These are phyloP conservation scores for Oemleria cerasiformis DNA, from an alignment of 306 rosid species.

Conservation along the genomic window DNA sequence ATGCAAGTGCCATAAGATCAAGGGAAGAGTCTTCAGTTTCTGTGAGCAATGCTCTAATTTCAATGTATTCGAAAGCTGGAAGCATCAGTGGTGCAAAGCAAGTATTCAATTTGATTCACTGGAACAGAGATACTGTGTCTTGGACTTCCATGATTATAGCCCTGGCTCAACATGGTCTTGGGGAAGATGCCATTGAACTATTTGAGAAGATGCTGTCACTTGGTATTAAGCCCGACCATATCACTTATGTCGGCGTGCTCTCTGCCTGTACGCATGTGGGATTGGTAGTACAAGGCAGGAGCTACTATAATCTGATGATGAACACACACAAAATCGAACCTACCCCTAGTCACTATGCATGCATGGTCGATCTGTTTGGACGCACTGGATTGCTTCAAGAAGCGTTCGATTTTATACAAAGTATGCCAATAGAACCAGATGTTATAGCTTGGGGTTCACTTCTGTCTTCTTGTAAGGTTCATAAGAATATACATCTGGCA, in stretches of 20 bases:
- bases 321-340: constrained; percentile 68
- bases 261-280: constrained; percentile 86
- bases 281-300: constrained; percentile 63
- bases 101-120: constrained; percentile 46
- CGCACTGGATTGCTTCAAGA: constrained; percentile 88
- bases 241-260: constrained; percentile 83
- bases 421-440: constrained; percentile 79
- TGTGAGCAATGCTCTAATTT: constrained; percentile 73
- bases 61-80: constrained; percentile 85
- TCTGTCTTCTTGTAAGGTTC: constrained; percentile 73
- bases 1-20: constrained; percentile 58
- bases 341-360: constrained; percentile 69
- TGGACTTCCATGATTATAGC: constrained; percentile 91
- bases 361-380: constrained; percentile 78
- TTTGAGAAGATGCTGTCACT: constrained; percentile 71
- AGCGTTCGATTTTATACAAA: constrained; percentile 54
- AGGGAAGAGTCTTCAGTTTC: constrained; percentile 62
- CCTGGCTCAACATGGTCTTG: constrained; percentile 85
- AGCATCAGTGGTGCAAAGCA: constrained; percentile 61
- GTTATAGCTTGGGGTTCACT: constrained; percentile 81
- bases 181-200: constrained; percentile 72
- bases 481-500: constrained; percentile 67
- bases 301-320: constrained; percentile 67
- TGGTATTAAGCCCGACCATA: constrained; percentile 69
- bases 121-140: constrained; percentile 50